A percentile compares a stretch with the other conserved stretches of the same genome.
Conservation (phyloP, 1,139 yeast genomes). For the Meyerozyma sp. region DNA sequence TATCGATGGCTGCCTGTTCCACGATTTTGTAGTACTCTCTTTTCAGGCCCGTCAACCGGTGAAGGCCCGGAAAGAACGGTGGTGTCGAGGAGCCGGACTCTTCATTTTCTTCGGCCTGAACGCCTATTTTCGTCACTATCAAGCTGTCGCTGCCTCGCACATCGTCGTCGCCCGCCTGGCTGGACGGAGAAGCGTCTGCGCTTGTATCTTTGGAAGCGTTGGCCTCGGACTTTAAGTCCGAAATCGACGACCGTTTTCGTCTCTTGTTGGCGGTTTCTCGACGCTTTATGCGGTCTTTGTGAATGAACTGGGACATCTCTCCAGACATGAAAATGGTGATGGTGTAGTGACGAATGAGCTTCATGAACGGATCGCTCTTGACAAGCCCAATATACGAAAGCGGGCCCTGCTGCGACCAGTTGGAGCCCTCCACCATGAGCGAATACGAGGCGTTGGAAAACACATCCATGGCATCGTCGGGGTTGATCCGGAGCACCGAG, state of each 20-base stretch:
- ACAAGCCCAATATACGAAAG: conserved; percentile 39
- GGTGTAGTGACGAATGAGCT: conserved; percentile 33
- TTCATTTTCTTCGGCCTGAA: conserved; percentile 4
- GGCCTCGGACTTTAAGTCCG: neutral
- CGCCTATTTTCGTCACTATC: conserved; percentile 14
- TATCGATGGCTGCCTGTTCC: conserved; percentile 21
- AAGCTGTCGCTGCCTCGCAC: conserved; percentile 15
- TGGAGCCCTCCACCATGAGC: conserved; percentile 32
- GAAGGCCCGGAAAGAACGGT: neutral
- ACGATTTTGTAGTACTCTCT: conserved; percentile 25
- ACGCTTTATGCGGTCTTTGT: conserved; percentile 10
- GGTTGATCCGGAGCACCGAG: conserved; percentile 29
- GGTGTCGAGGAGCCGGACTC: neutral
- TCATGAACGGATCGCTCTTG: conserved; percentile 38
- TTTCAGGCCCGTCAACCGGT: neutral
- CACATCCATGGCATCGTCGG: conserved; percentile 29
- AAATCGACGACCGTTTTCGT: neutral
- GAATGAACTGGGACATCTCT: conserved; percentile 28
- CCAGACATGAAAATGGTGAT: conserved; percentile 31
- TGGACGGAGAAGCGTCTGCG: conserved; percentile 4
- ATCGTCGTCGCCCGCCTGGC: conserved; percentile 9
- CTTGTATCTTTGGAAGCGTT: neutral
- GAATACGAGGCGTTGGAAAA: conserved; percentile 36
- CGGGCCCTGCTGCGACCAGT: conserved; percentile 40
- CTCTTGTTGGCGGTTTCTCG: neutral